phyloP scores from a whole-genome alignment of 371 early-diverging fungal genomes.

The Lichtheimia ornata region DNA sequence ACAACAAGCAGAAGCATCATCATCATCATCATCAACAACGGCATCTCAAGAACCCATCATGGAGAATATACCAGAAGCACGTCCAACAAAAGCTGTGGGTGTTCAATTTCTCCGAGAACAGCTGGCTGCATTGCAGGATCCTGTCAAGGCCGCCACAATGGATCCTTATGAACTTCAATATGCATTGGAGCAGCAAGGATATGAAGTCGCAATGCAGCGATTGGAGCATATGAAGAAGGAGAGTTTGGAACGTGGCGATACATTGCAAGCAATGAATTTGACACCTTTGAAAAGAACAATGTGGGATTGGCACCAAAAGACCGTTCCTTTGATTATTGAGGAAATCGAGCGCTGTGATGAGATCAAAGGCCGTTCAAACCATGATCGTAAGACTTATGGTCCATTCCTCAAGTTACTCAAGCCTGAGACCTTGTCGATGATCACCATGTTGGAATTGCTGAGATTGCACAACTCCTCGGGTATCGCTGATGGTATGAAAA shows the following conservation, averaged over 20 bases:
- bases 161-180: slow-evolving; percentile 77
- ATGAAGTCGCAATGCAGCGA: slow-evolving; percentile 75
- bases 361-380: slow-evolving; percentile 21
- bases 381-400: slow-evolving; percentile 58
- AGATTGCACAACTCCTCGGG: slow-evolving; percentile 65
- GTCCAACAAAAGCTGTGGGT: slow-evolving; percentile 65
- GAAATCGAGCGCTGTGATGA: slow-evolving; percentile 59
- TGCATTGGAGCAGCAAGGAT: slow-evolving; percentile 84
- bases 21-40: background rate
- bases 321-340: slow-evolving; percentile 67
- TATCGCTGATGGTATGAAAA: slow-evolving; percentile 65
- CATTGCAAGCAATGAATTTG: slow-evolving; percentile 52
- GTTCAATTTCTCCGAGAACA: slow-evolving; percentile 78
- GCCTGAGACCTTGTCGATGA: slow-evolving; percentile 79
- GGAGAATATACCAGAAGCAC: slow-evolving; percentile 35
- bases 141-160: slow-evolving; percentile 37
- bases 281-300: slow-evolving; percentile 60
- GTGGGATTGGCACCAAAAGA: slow-evolving; percentile 76
- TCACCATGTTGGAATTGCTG: slow-evolving; percentile 82
- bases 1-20: background rate
- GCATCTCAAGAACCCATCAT: background rate
- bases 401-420: slow-evolving; percentile 75
- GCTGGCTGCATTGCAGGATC: slow-evolving; percentile 56
- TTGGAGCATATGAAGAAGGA: slow-evolving; percentile 62
- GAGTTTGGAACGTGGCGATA: slow-evolving; percentile 59